phyloP scores from a whole-genome alignment of 2,329 filamentous ascomycete species.

The Aureobasidium sp. region DNA sequence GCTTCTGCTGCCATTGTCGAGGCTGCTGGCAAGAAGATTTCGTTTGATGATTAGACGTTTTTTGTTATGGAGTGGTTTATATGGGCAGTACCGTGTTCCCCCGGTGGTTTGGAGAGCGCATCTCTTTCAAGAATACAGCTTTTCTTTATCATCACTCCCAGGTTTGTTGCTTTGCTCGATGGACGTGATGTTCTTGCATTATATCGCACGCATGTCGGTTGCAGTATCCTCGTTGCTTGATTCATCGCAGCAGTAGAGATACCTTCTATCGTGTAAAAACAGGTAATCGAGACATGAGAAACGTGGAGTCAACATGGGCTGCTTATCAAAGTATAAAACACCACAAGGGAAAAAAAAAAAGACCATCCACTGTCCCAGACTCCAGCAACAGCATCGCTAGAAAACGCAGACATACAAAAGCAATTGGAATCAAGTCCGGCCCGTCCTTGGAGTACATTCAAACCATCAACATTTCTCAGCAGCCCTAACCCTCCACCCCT shows the following conservation, averaged over 20 bases:
- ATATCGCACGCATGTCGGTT: no score
- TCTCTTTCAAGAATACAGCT: neutral
- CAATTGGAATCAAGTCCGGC: no score
- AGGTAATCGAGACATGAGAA: no score
- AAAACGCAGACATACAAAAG: neutral
- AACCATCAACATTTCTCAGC: constrained; percentile 3
- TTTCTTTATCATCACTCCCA: neutral
- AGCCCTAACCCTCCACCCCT: constrained; percentile 21
- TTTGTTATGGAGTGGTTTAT: neutral
- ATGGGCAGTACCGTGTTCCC: neutral
- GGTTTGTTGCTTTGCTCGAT: neutral
- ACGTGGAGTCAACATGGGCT: no score
- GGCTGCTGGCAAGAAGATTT: constrained; percentile 69
- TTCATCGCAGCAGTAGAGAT: no score
- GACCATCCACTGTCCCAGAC: neutral
- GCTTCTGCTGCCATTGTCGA: constrained; percentile 73
- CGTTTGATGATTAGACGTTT: constrained; percentile 50
- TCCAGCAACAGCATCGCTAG: neutral
- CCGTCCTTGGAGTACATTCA: neutral
- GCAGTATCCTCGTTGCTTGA: no score
- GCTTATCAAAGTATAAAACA: no score
- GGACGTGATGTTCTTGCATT: no score
- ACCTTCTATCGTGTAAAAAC: no score
- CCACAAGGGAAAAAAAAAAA: neutral
- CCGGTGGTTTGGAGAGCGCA: neutral